Base-by-base conservation (phyloP, 805 yeast genomes). In the Saccharomycopsis synnaedendra region DNA sequence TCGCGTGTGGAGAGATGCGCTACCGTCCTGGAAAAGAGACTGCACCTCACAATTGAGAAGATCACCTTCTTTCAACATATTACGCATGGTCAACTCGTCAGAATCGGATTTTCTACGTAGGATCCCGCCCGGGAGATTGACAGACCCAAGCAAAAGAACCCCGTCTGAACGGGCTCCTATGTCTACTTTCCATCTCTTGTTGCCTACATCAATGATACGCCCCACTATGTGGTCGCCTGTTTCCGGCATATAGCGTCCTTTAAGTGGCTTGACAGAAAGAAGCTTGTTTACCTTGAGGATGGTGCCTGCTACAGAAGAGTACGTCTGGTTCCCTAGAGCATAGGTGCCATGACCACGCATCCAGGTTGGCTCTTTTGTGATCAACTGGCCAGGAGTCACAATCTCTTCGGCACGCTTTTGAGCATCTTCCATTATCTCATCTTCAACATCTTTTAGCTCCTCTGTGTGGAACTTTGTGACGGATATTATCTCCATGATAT, bases 341-440 rank as follows among this genome's bases (percentile, higher is more conserved):
- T 87, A 93, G 0, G 97, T 93, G 4, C 98, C 98, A 60, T 90
- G 98, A 32, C 98, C 98, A 60, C 95, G 77, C 98, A 93, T 93
- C 97, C 97, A 93, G 2, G 82, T 74, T 5, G 96, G 85, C 59
- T 93, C 97, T 56, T 85, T 93, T 0, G 97, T 93, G n/a, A 93
- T 85, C 44, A 89, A 67, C 61, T 93, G 97, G 6, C 98, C 98
- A 0, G 98, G 98, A 1, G 97, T 87, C 19, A 90, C 95, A 6
- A 93, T 64, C 8, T 64, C 31, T n/a, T 39, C 35, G 11, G 27
- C 41, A 5, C 6, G 28, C 10, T 33, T 30, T 3, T 8, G 37
- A 29, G 31, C 60, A 3, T 59, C 56, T 19, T 47, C 55, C 35
- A 57, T 60, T 1, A 55, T 65, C 3, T 53, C 64, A 5, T 57